Evolutionary conservation across 1,284 basidiomycete genomes (phyloP), one percentile per base, ranked within the genome.

Genomic region (Butyriboletus appendiculatus): DNA sequence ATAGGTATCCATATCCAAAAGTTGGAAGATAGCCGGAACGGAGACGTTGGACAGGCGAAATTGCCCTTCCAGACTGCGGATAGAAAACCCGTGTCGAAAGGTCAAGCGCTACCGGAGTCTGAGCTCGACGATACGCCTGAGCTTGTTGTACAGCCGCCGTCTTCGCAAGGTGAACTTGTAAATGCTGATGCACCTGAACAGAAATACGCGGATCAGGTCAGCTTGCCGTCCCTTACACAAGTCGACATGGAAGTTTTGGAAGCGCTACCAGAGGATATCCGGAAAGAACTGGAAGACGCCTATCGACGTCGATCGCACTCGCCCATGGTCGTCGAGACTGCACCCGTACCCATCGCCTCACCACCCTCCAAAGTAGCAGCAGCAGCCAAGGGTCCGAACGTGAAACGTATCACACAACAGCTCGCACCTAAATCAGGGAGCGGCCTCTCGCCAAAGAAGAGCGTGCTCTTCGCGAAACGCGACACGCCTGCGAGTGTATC

Each of bases 1-100:
- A 83, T 99, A 49, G 94, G 92, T 0, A 90, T 99, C 24, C 93
- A 94, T 65, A 83, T 98, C n/a, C 88, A 90, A 64, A 97, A 96
- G 69, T 79, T 97, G 0, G 93, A 95, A 66, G 68, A 79, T 22
- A 53, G 57, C 28, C 52, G 64, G 59, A 50, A 57, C 48, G 22
- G 53, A 40, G 57, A 63, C 32, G 56, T 64, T 11, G 74, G 81
- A 8, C 88, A 90, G 63, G 76, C 71, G 2, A 73, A 75, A 18
- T 67, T 89, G 20, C 73, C 77, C 0, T 91, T 90, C 69, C 76
- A 75, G 50, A 68, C 60, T 50, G 54, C 65, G 15, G 50, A 56
- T 14, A 54, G 26, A 35, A 58, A 37, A 33, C 42, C 46, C 5
- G 28, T 16, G 12, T 57, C 49, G 16, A 53, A 53, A 16, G 48